Base-by-base conservation (phyloP, 371 early-diverging fungal species). In the Smittium culicis region DNA sequence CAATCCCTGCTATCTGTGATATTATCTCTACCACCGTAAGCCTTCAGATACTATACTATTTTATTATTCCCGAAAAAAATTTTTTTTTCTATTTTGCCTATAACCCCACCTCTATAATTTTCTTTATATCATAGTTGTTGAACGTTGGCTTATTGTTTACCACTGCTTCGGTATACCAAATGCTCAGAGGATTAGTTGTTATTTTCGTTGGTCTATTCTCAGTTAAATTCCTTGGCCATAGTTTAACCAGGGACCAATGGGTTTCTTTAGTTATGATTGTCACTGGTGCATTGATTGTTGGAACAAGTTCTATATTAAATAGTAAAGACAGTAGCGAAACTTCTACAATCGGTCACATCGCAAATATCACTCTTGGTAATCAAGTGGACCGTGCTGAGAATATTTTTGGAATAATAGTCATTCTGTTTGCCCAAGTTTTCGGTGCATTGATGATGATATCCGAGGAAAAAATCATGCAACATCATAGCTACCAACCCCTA, bases 101-200 rank as follows among this genome's bases (percentile, higher is more conserved):
- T 31, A 8, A 61, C 17, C 63, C 27, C 57, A 5, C 65, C 29
- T 25, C 64, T 60, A 25, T 69, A 84, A 79, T 72, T 63, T n/a
- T 14, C 20, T 33, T 32, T 63, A 90, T n/a, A 33, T 63, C 11
- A 31, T 63, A 63, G 63, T 33, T 63, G n/a, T 93, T 97, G 94
- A 93, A 91, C 73, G 89, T 92, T 14, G 97, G 97, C 5, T 78
- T 97, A 67, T 81, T 97, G 67, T 88, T 88, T 71, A 90, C 91
- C 29, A 82, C 92, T 11, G 95, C 96, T 1, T 91, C 91, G 11
- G 86, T 95, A 1, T 97, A 97, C 79, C 95, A 94, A 79, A 97
- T 97, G 97, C 81, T 96, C 34, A 86, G 97, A 31, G 97, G 97
- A 17, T 87, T 90, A 1, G 89, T 95, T 55, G 96, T 97, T 27